Evolutionary conservation across 2,329 filamentous ascomycete species (phyloP), one percentile per base, ranked within the genome.

Genomic region (Aspergillus texensis): DNA sequence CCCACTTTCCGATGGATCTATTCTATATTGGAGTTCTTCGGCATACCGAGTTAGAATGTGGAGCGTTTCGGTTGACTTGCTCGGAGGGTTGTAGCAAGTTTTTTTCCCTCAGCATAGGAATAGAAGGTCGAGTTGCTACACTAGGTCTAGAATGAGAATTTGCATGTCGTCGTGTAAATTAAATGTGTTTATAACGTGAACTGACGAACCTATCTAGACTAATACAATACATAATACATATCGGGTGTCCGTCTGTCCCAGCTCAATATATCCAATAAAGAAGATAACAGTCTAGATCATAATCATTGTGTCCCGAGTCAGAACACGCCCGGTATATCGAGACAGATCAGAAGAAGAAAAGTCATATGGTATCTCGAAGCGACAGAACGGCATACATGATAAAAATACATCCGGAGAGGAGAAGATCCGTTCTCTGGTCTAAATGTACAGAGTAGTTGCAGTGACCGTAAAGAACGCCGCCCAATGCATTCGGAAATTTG

Each of bases 381-480:
- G 52, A 36, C 24, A 54, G 52, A 36, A 24, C 30, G 32, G 46
- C 26, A 58, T 48, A 24, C 58, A 60, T 36, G 28, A 34, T 54
- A 54, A 28, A 21, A 54, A 34, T 54, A 54, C 52, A 54, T 30
- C n/a, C 28, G 32, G 57, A 60, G 54, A 53, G 46, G 50, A 54
- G 48, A 60, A 39, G 28, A 34, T 60, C 36, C 30, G n/a, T 54
- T 53, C 43, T 45, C 21, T 59, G 50, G 30, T 53, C 9, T 52
- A 34, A 32, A 21, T 53, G 9, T 53, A 32, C 26, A 53, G 24
- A 53, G 16, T 24, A 54, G 30, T 36, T 36, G 30, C 24, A 60
- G 46, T 39, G 41, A 21, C 45, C 46, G 28, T 58, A 71, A 72
- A 39, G 57, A 71, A 73, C 72, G 72, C 72, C 71, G 66, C 63